Evolutionary conservation across 2,329 filamentous ascomycete species (phyloP), one percentile per base, ranked within the genome.

Genomic region (Diaporthe humulicola): DNA sequence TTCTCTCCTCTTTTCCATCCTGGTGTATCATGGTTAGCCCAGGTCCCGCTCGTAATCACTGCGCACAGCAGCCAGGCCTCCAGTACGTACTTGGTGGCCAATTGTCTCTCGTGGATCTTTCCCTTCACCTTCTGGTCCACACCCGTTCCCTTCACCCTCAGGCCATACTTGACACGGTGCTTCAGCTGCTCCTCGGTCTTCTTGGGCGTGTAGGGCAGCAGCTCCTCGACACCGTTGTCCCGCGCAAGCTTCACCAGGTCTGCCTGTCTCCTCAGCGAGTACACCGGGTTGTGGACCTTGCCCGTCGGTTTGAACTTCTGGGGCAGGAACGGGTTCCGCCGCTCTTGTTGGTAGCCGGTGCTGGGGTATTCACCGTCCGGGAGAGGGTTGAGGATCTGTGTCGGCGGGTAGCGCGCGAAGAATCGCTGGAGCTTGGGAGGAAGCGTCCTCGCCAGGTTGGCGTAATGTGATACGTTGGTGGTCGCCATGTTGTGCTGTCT

Each of bases 111-210:
- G 91, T 96, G 94, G 80, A 92, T 89, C 85, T 98, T 96, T 84
- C 97, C 97, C 93, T 98, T 99, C 83, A 98, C 96, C 85, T 90
- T 92, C 86, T 98, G 93, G 74, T 95, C 96, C 78, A 95, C 92
- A 88, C 97, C 96, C 1, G 96, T 98, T 80, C 96, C 96, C 90
- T 96, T 96, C 74, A 98, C 94, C 77, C 93, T 89, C 83, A 98
- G 83, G 67, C 96, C 96, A 77, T 93, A 89, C 87, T 97, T 94
- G 74, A 95, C 90, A 74, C 94, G 88, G 83, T 92, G 90, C 80
- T 91, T 89, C 81, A 95, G 89, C 83, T 89, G 92, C 82, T 90
- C 89, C 78, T 92, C 93, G 2, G 93, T 93, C 79, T 92, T 92
- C 90, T 98, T 98, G 74, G 87, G 87, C 15, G 93, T 94, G 79